phyloP scores from a whole-genome alignment of 2,329 filamentous ascomycete species.

The Fusarium aywerte region DNA sequence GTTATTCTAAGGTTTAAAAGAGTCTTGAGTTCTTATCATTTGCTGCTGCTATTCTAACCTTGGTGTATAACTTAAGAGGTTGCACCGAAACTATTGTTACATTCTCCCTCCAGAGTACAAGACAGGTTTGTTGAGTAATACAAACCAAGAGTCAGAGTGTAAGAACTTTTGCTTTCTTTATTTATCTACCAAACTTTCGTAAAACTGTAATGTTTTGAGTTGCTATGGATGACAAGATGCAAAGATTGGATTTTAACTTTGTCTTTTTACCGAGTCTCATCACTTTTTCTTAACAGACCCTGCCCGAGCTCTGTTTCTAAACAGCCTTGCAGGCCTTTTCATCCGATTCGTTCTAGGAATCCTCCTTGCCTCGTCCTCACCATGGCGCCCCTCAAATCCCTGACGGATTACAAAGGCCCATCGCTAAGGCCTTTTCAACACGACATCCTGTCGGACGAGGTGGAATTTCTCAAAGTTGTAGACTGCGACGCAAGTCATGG shows the following conservation, averaged over 20 bases:
- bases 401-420: not conserved
- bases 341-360: not conserved
- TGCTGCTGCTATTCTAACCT: too few relatives aligned
- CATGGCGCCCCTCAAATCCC: not conserved
- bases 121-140: too few relatives aligned
- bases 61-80: too few relatives aligned
- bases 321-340: too few relatives aligned
- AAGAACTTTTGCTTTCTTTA: too few relatives aligned
- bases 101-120: too few relatives aligned
- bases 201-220: not conserved
- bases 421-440: not conserved
- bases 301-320: too few relatives aligned
- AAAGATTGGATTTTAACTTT: not conserved
- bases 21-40: too few relatives aligned
- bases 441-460: not conserved
- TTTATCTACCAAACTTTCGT: too few relatives aligned
- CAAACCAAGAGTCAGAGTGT: too few relatives aligned
- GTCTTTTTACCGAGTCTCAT: not conserved
- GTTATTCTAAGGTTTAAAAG: too few relatives aligned
- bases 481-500: not conserved
- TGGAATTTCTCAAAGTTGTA: not conserved
- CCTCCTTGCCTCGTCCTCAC: not conserved
- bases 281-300: not conserved
- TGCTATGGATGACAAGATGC: not conserved
- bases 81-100: too few relatives aligned